Base-by-base conservation (phyloP, 225 moss, liverwort and hornwort species). In the Thuidium tamariscinum region DNA sequence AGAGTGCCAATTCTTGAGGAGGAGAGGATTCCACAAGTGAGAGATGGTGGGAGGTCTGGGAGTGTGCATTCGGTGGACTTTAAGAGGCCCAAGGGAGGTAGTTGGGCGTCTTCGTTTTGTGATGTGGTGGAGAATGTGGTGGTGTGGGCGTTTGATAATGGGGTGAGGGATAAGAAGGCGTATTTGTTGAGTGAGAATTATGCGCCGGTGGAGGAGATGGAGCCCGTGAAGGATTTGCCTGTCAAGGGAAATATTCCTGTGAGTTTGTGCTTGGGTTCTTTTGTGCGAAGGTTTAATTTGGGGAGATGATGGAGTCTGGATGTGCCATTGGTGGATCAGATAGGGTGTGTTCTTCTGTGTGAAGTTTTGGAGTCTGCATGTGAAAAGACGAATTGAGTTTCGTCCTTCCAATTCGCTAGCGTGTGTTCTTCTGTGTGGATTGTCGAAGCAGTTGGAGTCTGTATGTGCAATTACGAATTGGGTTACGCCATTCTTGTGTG, bases 121-220 rank as follows among this genome's bases (percentile, higher is more conserved):
- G 89, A 91, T 18, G 65, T 21, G 21, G 26, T 90, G 15, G 89
- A 90, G 77, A 22, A 48, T 29, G 84, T 59, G 32, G 82, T 92
- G 18, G 88, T 90, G 81, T 82, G 84, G 88, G 87, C 87, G 49
- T 90, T 87, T 21, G 83, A 86, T n/a, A 42, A 25, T 5, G 84
- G 77, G 13, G 20, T 77, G 11, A 30, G 72, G 1, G 82, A 85
- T 6, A 44, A 66, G 59, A 22, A 26, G 36, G 79, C 82, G 26
- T 85, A 82, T 20, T 72, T 87, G 1, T 65, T 92, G 64, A 85
- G 84, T 4, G 84, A 69, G 4, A 85, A 87, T 36, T 90, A 86
- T 41, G 90, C 87, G 19, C 88, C 87, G 13, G 79, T 87, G 27
- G 37, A 56, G 65, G 90, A 90, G 51, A 76, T 85, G 83, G 63